Evolutionary conservation across 306 rosid species (phyloP).

Genomic region (Sophora flavescens): DNA sequence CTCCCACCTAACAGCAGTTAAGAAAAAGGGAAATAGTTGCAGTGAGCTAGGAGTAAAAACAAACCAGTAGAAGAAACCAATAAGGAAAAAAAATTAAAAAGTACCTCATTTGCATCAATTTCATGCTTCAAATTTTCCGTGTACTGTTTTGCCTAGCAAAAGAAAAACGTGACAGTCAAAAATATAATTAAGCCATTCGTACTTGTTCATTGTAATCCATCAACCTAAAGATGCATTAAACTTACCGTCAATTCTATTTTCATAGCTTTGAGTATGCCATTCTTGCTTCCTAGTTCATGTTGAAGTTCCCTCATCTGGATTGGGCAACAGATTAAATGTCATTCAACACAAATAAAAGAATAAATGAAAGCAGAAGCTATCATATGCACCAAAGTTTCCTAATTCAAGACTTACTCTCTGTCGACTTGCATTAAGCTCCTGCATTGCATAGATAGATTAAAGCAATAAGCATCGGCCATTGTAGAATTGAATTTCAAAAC

Average conservation of each 20-base stretch:
- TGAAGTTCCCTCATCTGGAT: slow-evolving; percentile 73
- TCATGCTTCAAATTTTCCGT: slow-evolving; percentile 40
- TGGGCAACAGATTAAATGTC: slow-evolving; percentile 34
- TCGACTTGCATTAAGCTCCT: slow-evolving; percentile 80
- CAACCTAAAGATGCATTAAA: slow-evolving; percentile 37
- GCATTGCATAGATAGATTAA: slow-evolving; percentile 51
- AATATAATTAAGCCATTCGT: slow-evolving; percentile 5
- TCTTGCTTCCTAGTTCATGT: slow-evolving; percentile 79
- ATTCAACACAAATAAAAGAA: not conserved
- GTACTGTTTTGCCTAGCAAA: slow-evolving; percentile 50
- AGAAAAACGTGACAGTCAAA: slow-evolving; percentile 39
- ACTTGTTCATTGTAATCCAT: slow-evolving; percentile 31
- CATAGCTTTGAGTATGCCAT: slow-evolving; percentile 62
- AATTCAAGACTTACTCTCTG: slow-evolving; percentile 73
- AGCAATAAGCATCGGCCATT: slow-evolving; percentile 33
- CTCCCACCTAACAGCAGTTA: slow-evolving; percentile 50
- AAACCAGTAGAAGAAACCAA: slow-evolving; percentile 34
- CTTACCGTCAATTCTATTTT: slow-evolving; percentile 65
- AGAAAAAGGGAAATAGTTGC: slow-evolving; percentile 22
- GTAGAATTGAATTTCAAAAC: not conserved
- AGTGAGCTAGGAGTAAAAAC: slow-evolving; percentile 31
- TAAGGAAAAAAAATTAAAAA: not conserved
- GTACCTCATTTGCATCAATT: slow-evolving; percentile 54
- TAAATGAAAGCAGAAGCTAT: slow-evolving; percentile 23
- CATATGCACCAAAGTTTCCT: slow-evolving; percentile 30